Conservation (phyloP, 345 rosid species). For the Trapa bicornis region DNA sequence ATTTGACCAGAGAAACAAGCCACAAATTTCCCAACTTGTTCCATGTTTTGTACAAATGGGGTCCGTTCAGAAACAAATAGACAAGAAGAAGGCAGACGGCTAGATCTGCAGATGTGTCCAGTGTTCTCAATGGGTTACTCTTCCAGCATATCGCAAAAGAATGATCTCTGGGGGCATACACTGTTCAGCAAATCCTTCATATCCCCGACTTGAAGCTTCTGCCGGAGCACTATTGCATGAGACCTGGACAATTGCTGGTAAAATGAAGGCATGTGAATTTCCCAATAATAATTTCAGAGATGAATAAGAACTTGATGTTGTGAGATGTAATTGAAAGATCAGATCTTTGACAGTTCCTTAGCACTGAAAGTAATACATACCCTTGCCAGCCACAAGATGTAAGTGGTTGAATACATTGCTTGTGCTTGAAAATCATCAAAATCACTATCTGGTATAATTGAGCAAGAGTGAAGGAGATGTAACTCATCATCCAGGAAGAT, state of each 20-base stretch:
- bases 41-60: neutral
- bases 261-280: neutral
- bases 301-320: neutral
- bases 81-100: neutral
- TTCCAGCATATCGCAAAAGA: conserved; percentile 2
- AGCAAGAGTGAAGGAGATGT: conserved; percentile 35
- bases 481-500: conserved; percentile 48
- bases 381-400: conserved; percentile 65
- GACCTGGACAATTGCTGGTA: conserved; percentile 11
- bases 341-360: neutral
- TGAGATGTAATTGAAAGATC: neutral
- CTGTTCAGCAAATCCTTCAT: conserved; percentile 7
- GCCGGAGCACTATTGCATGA: neutral
- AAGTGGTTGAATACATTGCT: conserved; percentile 40
- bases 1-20: neutral
- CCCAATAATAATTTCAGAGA: neutral
- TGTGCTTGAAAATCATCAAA: conserved; percentile 66
- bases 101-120: neutral
- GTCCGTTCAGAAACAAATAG: neutral
- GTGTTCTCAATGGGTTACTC: neutral
- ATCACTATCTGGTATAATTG: conserved; percentile 31
- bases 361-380: conserved; percentile 34
- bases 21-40: neutral
- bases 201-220: conserved; percentile 4
- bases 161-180: conserved; percentile 12